These are phyloP conservation scores for Curvularia eragrostidis DNA, from an alignment of 2,329 filamentous ascomycete genomes.

Conservation along the genomic window DNA sequence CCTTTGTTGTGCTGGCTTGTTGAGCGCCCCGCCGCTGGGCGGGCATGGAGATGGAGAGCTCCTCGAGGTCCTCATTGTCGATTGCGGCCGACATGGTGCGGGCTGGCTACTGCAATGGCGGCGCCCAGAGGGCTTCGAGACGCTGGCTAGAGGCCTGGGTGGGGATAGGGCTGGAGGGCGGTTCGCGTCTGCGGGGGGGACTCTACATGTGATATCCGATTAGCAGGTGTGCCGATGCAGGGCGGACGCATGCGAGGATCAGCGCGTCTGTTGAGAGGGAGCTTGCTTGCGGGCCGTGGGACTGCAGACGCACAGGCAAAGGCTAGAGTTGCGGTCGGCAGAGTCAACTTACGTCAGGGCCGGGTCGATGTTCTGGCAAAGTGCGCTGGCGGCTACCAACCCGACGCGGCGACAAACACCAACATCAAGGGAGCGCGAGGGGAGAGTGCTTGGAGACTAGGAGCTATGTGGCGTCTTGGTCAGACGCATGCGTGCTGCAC, in stretches of 20 bases:
- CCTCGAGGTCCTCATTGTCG: conserved; percentile 73
- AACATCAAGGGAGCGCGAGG: background rate
- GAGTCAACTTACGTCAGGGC: conserved; percentile 17
- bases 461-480: background rate
- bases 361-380: conserved; percentile 12
- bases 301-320: background rate
- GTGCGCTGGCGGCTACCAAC: conserved; percentile 7
- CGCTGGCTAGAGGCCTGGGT: conserved; percentile 7
- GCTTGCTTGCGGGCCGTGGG: conserved; percentile 5
- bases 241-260: conserved; percentile 14
- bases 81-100: conserved; percentile 56
- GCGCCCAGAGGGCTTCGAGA: conserved; percentile 3
- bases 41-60: conserved; percentile 75
- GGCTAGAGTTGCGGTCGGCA: background rate
- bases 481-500: background rate
- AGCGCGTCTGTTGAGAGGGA: conserved; percentile 4
- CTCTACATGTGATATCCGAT: conserved; percentile 13
- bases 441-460: background rate
- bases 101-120: conserved; percentile 1
- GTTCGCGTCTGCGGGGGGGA: conserved; percentile 7
- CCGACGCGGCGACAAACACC: background rate
- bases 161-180: conserved; percentile 6
- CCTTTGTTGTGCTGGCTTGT: conserved; percentile 38
- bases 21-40: conserved; percentile 62
- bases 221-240: conserved; percentile 19